Conservation (phyloP, 2,329 filamentous ascomycete species). For the Hypoxylon sp. region DNA sequence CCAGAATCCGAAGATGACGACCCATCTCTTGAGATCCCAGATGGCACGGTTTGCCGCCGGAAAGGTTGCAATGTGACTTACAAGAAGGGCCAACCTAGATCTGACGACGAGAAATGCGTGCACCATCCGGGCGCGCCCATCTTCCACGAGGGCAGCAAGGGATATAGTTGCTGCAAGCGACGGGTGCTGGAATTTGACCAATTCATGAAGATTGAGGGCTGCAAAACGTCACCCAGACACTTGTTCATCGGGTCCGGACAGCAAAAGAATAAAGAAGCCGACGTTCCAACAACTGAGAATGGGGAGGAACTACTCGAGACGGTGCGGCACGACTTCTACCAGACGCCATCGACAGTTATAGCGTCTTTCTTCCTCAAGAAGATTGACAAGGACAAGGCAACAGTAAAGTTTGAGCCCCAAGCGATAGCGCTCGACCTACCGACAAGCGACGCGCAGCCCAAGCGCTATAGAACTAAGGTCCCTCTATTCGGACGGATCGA, state of each 20-base stretch:
- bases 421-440: constrained; percentile 82
- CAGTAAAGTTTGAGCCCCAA: constrained; percentile 74
- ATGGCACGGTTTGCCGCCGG: constrained; percentile 82
- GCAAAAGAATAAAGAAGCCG: constrained; percentile 59
- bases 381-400: constrained; percentile 85
- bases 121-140: constrained; percentile 92
- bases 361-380: constrained; percentile 97
- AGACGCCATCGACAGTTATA: constrained; percentile 86
- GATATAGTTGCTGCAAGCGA: constrained; percentile 96
- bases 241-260: constrained; percentile 85
- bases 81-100: constrained; percentile 67
- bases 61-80: constrained; percentile 79
- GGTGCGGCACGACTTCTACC: constrained; percentile 93
- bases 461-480: constrained; percentile 81
- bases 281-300: constrained; percentile 52
- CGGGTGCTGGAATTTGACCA: constrained; percentile 97
- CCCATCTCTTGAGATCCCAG: constrained; percentile 76
- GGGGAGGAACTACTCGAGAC: constrained; percentile 83
- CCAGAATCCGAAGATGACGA: constrained; percentile 92
- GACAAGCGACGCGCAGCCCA: constrained; percentile 82
- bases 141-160: constrained; percentile 98
- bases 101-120: constrained; percentile 80
- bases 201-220: constrained; percentile 96
- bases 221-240: constrained; percentile 84
- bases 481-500: constrained; percentile 84